These are phyloP conservation scores for Physcia stellaris DNA, from an alignment of 495 filamentous ascomycete species.

Conservation along the genomic window DNA sequence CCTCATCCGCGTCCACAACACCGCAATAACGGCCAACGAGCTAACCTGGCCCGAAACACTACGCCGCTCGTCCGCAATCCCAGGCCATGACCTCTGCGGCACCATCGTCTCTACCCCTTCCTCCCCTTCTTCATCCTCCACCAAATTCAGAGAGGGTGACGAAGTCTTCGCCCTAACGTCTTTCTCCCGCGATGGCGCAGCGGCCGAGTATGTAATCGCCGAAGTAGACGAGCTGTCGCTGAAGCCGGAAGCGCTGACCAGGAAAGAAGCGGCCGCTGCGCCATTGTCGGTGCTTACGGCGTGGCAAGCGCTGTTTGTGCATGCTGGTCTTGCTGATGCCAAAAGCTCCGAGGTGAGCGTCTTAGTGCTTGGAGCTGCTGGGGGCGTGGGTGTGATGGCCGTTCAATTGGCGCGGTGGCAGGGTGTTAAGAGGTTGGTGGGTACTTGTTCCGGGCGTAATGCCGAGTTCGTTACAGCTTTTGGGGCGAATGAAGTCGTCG, in stretches of 20 bases:
- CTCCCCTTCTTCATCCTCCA: background rate
- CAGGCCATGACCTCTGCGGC: background rate
- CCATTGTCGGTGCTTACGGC: slow-evolving; percentile 41
- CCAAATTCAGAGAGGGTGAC: background rate
- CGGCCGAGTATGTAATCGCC: background rate
- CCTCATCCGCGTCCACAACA: slow-evolving; percentile 6
- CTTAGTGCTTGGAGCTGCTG: slow-evolving; percentile 35
- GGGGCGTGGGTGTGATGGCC: slow-evolving; percentile 42
- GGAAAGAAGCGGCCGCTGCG: slow-evolving; percentile 31
- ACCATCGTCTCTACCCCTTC: background rate
- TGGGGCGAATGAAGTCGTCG: slow-evolving; percentile 31
- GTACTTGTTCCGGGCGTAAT: slow-evolving; percentile 25
- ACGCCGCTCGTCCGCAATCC: background rate
- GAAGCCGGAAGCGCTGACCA: background rate
- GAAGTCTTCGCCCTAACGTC: background rate
- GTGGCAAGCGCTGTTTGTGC: slow-evolving; percentile 45
- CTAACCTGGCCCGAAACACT: slow-evolving; percentile 4
- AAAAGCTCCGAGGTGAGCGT: slow-evolving; percentile 15
- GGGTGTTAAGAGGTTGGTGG: slow-evolving; percentile 27
- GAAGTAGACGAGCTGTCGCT: background rate
- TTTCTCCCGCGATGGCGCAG: background rate
- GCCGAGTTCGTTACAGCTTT: slow-evolving; percentile 26
- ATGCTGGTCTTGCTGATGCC: slow-evolving; percentile 25
- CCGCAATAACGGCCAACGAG: slow-evolving; percentile 7
- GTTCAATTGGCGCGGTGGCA: slow-evolving; percentile 37